phyloP scores from a whole-genome alignment of 2,329 filamentous ascomycete genomes.

The Aspergillus quadricinctus region DNA sequence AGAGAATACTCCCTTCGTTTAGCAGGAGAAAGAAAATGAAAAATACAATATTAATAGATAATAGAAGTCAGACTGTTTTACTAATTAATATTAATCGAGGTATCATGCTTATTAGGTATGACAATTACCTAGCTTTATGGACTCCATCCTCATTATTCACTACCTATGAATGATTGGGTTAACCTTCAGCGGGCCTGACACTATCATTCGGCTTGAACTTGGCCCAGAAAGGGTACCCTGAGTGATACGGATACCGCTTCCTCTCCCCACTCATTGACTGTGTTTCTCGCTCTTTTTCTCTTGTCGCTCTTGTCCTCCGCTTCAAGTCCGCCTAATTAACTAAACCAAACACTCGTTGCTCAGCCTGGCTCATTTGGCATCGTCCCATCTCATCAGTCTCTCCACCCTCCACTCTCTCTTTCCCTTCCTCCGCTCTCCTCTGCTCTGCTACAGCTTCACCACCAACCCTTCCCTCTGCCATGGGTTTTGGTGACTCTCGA shows the following conservation, averaged over 20 bases:
- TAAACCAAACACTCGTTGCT: not conserved
- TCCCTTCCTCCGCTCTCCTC: constrained; percentile 7
- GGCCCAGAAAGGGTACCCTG: constrained; percentile 17
- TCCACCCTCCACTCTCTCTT: constrained; percentile 11
- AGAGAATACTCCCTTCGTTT: not conserved
- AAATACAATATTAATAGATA: not conserved
- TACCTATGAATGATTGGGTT: not conserved
- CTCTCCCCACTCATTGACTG: constrained; percentile 8
- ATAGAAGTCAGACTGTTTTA: not conserved
- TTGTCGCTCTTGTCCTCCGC: constrained; percentile 11
- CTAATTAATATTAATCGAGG: not conserved
- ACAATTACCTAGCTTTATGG: constrained; percentile 6
- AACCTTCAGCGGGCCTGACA: constrained; percentile 11
- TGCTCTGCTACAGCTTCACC: constrained; percentile 5
- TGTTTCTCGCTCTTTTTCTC: constrained; percentile 5
- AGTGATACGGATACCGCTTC: constrained; percentile 19
- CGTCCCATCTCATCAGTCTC: constrained; percentile 21
- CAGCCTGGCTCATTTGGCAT: constrained; percentile 21
- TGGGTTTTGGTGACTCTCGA: constrained; percentile 15
- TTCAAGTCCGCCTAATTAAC: constrained; percentile 18
- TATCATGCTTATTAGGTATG: not conserved
- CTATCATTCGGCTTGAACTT: constrained; percentile 1
- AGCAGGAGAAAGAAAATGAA: not conserved
- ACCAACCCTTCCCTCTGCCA: constrained; percentile 12
- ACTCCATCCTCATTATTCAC: not conserved